Evolutionary conservation across 129 eudicot species (phyloP).

Genomic region (Pulicaria dysenterica): DNA sequence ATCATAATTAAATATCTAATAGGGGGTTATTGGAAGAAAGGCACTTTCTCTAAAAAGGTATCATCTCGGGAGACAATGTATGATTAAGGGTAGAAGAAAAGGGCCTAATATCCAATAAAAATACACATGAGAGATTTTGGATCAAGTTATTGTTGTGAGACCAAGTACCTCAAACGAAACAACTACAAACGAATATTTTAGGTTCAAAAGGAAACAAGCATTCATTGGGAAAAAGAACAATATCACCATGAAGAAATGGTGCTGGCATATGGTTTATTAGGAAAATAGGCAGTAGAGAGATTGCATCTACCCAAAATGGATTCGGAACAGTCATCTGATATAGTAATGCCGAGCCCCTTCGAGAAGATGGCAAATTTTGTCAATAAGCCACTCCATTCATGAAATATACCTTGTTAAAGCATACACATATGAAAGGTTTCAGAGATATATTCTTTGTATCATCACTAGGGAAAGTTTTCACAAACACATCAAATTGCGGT

Average conservation of each 20-base stretch:
- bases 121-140: background rate
- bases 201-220: background rate
- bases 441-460: background rate
- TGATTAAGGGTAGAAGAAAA: too few species aligned
- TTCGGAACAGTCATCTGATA: conserved; percentile 12
- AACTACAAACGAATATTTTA: background rate
- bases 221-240: background rate
- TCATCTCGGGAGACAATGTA: too few species aligned
- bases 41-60: too few species aligned
- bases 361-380: background rate
- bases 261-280: background rate
- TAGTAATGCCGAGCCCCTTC: background rate
- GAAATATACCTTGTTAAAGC: conserved; percentile 3
- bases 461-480: background rate
- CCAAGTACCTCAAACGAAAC: background rate
- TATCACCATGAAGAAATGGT: background rate
- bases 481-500: background rate
- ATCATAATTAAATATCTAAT: too few species aligned
- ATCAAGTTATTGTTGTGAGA: background rate
- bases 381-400: background rate
- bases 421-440: background rate
- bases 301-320: background rate
- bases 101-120: background rate
- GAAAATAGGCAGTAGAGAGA: background rate
- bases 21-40: too few species aligned